Evolutionary conservation across 1,139 yeast species (phyloP), one percentile per base, ranked within the genome.

Genomic region (Arxiozyma slooffiae): DNA sequence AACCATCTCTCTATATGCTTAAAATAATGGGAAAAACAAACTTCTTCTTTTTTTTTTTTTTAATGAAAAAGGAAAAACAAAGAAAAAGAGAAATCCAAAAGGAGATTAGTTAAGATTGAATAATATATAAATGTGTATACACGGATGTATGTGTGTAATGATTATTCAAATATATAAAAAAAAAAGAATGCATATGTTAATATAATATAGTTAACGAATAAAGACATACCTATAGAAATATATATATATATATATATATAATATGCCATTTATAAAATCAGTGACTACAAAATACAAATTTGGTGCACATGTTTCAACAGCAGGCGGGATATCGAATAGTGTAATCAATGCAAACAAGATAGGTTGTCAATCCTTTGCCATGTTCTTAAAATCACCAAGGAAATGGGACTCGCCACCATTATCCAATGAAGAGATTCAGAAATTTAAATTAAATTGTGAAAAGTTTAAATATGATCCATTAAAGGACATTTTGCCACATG

Each of bases 401-500:
- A 80, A 85, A 64, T 92, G 97, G 97, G 84, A 77, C 0, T 82
- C 96, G 0, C 92, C 96, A 21, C 83, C 79, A 47, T 77, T 82
- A 53, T 76, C 81, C 17, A 73, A 73, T 14, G 81, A 78, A n/a
- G 96, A 86, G 60, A 80, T 83, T 11, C 67, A 66, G 4, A 77
- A 79, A 57, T 92, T 90, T 69, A 76, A 77, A 55, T 71, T 72
- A 4, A 71, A 80, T 21, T 87, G 96, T 64, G 70, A 74, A 49
- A 69, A 78, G 51, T 74, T 76, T 61, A 79, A 82, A 1, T 90
- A 82, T 66, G 78, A 89, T 62, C 82, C 96, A 1, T 63, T 77
- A 49, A 83, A 82, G 20, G 95, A 89, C 60, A 76, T 89, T 46
- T 73, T 92, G 49, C 98, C 98, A 0, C 99, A 92, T 67, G 97